A percentile compares a stretch with the other conserved stretches of the same genome.
Conservation (phyloP, 768 basidiomycete species). For the Macrolepiota albuminosa region DNA sequence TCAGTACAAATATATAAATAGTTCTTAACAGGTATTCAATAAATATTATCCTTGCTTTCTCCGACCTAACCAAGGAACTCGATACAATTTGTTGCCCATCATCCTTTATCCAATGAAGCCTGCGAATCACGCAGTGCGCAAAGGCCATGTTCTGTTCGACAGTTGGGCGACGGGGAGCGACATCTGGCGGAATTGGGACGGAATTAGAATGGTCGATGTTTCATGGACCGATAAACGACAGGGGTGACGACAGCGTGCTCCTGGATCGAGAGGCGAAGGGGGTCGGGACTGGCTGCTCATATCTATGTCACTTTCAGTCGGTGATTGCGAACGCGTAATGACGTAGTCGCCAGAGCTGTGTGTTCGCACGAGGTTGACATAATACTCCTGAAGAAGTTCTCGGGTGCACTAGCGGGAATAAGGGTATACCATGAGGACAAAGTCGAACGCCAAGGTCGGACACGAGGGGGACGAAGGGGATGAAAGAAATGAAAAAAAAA, state of each 20-base stretch:
- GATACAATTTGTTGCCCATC: neutral
- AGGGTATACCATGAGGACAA: constrained; percentile 24
- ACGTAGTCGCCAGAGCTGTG: constrained; percentile 61
- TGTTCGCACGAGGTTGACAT: constrained; percentile 87
- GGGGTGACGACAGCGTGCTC: constrained; percentile 13
- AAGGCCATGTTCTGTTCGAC: constrained; percentile 86
- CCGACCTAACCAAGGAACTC: neutral
- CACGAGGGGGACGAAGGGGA: constrained; percentile 13
- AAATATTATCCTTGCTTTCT: neutral
- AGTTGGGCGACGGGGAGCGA: constrained; percentile 52
- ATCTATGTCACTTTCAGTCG: constrained; percentile 50
- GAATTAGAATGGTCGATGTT: constrained; percentile 38
- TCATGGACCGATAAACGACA: constrained; percentile 26
- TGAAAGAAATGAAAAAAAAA: constrained; percentile 7
- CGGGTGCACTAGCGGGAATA: constrained; percentile 69
- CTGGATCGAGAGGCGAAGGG: constrained; percentile 38
- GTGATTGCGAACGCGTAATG: constrained; percentile 41
- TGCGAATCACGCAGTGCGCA: constrained; percentile 58
- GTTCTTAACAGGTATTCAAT: neutral
- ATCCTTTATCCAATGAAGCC: constrained; percentile 14
- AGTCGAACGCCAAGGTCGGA: constrained; percentile 12
- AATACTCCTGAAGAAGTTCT: constrained; percentile 89
- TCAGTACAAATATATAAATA: neutral
- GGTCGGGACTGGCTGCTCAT: constrained; percentile 53
- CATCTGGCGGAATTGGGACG: constrained; percentile 31